Evolutionary conservation across 331 rosid genomes (phyloP).

Genomic region (Malus hybrid): DNA sequence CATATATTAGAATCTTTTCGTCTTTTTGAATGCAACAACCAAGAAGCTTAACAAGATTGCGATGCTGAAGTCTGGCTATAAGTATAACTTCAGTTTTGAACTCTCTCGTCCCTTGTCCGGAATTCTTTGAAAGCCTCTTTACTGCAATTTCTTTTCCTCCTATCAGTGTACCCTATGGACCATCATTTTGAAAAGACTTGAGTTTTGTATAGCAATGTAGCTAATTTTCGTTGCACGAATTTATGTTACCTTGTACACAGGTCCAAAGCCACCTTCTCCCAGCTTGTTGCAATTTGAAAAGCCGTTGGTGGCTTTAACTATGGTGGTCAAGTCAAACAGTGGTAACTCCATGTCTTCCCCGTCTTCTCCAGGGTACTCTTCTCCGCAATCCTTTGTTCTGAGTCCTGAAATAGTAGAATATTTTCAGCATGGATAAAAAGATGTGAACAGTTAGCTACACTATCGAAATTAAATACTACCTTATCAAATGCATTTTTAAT

Average conservation of each 20-base stretch:
- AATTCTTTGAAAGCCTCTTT: background rate
- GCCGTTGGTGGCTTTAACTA: constrained; percentile 18
- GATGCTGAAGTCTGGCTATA: constrained; percentile 1
- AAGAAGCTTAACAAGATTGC: constrained; percentile 2
- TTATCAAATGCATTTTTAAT: background rate
- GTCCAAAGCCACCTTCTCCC: constrained; percentile 34
- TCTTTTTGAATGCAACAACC: background rate
- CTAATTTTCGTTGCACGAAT: background rate
- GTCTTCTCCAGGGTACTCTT: background rate
- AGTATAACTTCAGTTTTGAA: constrained; percentile 4
- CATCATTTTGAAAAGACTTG: background rate
- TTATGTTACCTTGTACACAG: background rate
- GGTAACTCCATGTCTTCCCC: constrained; percentile 15
- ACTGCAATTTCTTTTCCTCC: constrained; percentile 1
- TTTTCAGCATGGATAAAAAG: background rate
- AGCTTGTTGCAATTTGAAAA: constrained; percentile 20
- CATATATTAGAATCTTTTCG: background rate
- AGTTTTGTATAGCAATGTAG: background rate
- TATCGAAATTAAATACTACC: background rate
- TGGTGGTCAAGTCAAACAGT: background rate
- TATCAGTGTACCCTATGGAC: background rate
- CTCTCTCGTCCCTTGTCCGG: background rate
- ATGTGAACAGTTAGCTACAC: no score
- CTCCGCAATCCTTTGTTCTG: background rate
- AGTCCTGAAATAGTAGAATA: background rate